Conservation (phyloP, 31 red algal species). For the Asparagopsis taxiformis region DNA sequence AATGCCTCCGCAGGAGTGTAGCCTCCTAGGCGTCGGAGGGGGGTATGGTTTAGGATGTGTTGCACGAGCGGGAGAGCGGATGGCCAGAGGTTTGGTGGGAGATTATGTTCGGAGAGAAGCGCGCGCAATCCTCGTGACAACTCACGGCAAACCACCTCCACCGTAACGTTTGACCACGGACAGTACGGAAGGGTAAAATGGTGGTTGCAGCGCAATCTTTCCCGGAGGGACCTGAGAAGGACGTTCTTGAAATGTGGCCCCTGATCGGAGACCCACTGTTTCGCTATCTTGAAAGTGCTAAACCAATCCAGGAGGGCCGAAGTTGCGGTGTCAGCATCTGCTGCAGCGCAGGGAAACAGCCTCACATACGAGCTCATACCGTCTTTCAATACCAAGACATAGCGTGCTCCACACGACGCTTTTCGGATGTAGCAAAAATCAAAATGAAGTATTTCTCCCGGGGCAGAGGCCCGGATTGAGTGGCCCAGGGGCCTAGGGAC, state of each 20-base stretch:
- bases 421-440: slow-evolving; percentile 1
- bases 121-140: background rate
- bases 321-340: background rate
- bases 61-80: slow-evolving; percentile 5
- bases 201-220: background rate
- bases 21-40: background rate
- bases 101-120: slow-evolving; percentile 1
- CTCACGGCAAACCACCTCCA: slow-evolving; percentile 16
- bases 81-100: background rate
- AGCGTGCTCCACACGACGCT: background rate
- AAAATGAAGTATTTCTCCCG: slow-evolving; percentile 34
- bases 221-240: background rate
- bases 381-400: slow-evolving; percentile 21
- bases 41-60: background rate
- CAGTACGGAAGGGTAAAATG: slow-evolving; percentile 14
- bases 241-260: slow-evolving; percentile 17
- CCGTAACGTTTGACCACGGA: slow-evolving; percentile 19
- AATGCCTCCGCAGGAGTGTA: background rate
- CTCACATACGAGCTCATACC: slow-evolving; percentile 2
- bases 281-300: background rate
- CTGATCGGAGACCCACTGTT: slow-evolving; percentile 4
- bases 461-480: background rate
- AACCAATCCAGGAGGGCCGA: background rate
- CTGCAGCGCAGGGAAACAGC: background rate
- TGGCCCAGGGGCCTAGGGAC: background rate